Conservation (phyloP, 225 moss, liverwort and hornwort genomes). For the Asterella californica region DNA sequence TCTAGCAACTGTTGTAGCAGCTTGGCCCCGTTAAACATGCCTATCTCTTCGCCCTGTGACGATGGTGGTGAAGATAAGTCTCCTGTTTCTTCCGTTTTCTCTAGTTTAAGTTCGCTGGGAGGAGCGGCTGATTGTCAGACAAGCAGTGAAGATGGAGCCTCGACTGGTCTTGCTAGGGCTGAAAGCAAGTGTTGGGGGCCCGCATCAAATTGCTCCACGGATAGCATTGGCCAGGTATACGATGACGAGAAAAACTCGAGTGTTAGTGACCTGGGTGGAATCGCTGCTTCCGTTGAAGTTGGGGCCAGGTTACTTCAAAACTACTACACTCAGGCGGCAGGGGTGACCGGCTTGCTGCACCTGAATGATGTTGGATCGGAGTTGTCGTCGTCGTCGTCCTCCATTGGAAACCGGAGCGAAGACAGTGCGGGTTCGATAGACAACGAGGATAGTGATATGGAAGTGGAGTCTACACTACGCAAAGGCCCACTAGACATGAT, state of each 20-base stretch:
- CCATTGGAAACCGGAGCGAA: constrained; percentile 73
- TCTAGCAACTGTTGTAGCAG: constrained; percentile 16
- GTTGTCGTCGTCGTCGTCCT: constrained; percentile 55
- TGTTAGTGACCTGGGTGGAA: neutral
- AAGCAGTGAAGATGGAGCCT: constrained; percentile 11
- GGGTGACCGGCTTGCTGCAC: neutral
- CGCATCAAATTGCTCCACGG: constrained; percentile 19
- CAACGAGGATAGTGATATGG: constrained; percentile 56
- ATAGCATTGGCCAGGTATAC: constrained; percentile 2
- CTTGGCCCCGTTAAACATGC: constrained; percentile 2
- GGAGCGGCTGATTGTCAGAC: constrained; percentile 2
- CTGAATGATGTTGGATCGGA: constrained; percentile 12
- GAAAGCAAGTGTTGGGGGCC: constrained; percentile 15
- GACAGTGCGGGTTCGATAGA: constrained; percentile 59
- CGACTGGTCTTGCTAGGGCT: neutral
- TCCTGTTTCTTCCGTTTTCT: constrained; percentile 1
- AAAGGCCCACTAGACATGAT: constrained; percentile 58
- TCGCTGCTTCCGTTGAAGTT: neutral
- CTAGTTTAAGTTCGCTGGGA: constrained; percentile 10
- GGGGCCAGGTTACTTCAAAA: neutral
- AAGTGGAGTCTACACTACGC: constrained; percentile 70
- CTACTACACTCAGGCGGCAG: neutral
- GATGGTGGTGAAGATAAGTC: constrained; percentile 7
- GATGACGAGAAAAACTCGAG: constrained; percentile 10
- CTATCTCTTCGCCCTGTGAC: neutral